Percentiles rank a stretch among this genome's conserved stretches.
phyloP scores from a whole-genome alignment of 2,329 filamentous ascomycete species.

The Hirsutella rhossiliensis region DNA sequence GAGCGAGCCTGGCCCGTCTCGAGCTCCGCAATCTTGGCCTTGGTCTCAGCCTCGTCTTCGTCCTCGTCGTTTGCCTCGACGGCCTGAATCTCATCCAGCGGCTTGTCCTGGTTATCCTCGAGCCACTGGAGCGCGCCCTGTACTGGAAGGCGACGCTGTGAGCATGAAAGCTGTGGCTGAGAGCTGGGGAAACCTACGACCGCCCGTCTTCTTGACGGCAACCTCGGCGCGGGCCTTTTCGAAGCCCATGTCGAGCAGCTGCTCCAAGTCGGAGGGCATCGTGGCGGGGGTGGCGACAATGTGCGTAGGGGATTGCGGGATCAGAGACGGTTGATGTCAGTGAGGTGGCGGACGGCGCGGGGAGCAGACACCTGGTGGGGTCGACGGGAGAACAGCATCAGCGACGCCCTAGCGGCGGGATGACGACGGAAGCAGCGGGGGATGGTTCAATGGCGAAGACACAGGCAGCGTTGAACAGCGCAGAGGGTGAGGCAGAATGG shows the following conservation, averaged over 20 bases:
- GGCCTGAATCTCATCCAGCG: constrained; percentile 66
- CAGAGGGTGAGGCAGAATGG: too few species aligned
- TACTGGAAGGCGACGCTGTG: constrained; percentile 34
- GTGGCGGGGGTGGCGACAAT: constrained; percentile 23
- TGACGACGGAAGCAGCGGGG: too few species aligned
- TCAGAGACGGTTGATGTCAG: neutral
- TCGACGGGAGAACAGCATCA: too few species aligned
- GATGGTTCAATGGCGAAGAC: too few species aligned
- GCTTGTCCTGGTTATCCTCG: constrained; percentile 79
- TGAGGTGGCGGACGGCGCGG: neutral
- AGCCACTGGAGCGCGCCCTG: constrained; percentile 91
- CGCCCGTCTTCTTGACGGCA: constrained; percentile 73
- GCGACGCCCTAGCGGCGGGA: too few species aligned
- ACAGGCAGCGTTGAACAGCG: too few species aligned
- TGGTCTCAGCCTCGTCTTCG: constrained; percentile 35
- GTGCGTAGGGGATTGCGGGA: neutral
- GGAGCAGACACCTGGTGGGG: too few species aligned
- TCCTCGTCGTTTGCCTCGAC: constrained; percentile 26
- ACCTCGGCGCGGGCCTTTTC: constrained; percentile 71
- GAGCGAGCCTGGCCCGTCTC: constrained; percentile 61
- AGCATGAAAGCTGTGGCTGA: constrained; percentile 1
- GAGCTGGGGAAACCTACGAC: constrained; percentile 33
- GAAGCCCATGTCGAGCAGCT: constrained; percentile 65
- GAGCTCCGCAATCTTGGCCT: constrained; percentile 50
- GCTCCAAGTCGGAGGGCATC: constrained; percentile 46